These are phyloP conservation scores for Mycena polygramma DNA, from an alignment of 768 basidiomycete species.

Conservation along the genomic window DNA sequence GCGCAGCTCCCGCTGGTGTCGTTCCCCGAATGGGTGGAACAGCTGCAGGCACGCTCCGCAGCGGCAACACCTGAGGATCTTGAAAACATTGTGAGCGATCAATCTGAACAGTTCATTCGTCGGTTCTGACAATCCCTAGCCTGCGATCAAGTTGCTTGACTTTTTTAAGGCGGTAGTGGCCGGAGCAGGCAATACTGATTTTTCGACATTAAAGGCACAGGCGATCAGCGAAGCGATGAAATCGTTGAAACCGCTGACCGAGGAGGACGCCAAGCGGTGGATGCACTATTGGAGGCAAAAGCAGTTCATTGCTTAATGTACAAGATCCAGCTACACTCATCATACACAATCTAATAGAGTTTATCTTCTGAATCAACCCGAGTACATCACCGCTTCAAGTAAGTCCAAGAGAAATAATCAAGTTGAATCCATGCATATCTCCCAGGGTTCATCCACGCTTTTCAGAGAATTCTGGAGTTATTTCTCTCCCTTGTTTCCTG, in stretches of 20 bases:
- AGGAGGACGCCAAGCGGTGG: slow-evolving; percentile 10
- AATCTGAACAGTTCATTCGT: not conserved
- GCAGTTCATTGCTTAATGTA: not conserved
- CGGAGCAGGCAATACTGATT: not conserved
- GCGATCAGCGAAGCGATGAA: slow-evolving; percentile 7
- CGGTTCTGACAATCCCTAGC: not conserved
- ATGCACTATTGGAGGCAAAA: slow-evolving; percentile 25
- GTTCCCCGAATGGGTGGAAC: slow-evolving; percentile 15
- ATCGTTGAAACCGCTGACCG: slow-evolving; percentile 1
- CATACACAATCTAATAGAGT: too few relatives aligned
- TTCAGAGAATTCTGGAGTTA: not conserved
- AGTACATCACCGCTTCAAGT: too few relatives aligned
- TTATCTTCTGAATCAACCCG: too few relatives aligned
- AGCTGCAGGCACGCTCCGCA: slow-evolving; percentile 3
- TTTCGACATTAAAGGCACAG: slow-evolving; percentile 16
- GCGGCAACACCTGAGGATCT: slow-evolving; percentile 14
- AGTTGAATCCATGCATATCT: too few relatives aligned
- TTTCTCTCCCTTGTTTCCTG: slow-evolving; percentile 66
- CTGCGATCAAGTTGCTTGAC: slow-evolving; percentile 18
- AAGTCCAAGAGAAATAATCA: too few relatives aligned
- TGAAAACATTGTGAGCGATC: slow-evolving; percentile 15
- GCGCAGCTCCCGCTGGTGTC: slow-evolving; percentile 15
- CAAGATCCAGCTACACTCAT: too few relatives aligned
- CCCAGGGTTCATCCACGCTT: too few relatives aligned
- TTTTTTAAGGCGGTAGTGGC: slow-evolving; percentile 7